Percentiles rank a stretch among this genome's conserved stretches.
These are phyloP conservation scores for Trichoderma sp. DNA, from an alignment of 2,329 filamentous ascomycete genomes.

Conservation along the genomic window DNA sequence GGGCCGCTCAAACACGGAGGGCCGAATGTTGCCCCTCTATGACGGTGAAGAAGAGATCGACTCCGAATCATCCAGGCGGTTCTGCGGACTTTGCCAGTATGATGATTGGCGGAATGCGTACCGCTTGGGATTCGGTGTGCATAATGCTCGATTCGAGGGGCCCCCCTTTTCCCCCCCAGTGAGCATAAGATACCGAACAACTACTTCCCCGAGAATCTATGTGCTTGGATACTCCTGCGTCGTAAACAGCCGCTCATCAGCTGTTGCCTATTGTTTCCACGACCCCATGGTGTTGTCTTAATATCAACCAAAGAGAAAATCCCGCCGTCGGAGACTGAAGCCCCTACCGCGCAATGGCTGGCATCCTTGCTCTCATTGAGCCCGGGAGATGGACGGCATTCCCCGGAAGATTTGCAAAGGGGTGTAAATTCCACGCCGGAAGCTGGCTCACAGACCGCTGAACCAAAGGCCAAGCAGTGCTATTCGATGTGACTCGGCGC, in stretches of 20 bases:
- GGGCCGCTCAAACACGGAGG: background rate
- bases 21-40: background rate
- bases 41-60: background rate
- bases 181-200: background rate
- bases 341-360: background rate
- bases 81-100: background rate
- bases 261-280: background rate
- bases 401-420: background rate
- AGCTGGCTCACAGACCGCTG: background rate
- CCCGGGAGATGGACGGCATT: background rate
- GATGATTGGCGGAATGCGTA: background rate
- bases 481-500: background rate
- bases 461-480: background rate
- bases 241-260: background rate
- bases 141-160: background rate
- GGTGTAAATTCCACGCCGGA: background rate
- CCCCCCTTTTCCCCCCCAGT: background rate
- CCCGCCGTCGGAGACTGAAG: background rate
- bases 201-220: background rate
- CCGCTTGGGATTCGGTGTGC: background rate
- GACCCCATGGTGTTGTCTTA: background rate
- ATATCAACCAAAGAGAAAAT: background rate
- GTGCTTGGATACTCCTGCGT: background rate
- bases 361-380: background rate
- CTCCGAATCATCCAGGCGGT: background rate